Percentiles rank a stretch among this genome's conserved stretches.
These are phyloP conservation scores for Arthroderma sp. DNA, from an alignment of 2,329 filamentous ascomycete species.

Conservation along the genomic window DNA sequence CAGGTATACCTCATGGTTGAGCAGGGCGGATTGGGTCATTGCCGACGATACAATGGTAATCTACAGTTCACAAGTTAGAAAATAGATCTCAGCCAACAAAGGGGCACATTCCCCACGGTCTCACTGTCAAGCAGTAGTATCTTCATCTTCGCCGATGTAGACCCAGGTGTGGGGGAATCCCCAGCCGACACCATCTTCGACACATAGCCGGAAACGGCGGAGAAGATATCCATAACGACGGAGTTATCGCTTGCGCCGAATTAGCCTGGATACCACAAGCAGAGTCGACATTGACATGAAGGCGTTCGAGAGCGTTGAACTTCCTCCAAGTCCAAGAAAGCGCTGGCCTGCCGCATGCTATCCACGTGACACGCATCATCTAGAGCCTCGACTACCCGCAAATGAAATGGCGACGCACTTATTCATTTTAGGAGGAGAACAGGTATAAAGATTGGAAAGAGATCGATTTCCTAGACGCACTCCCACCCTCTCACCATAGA, in stretches of 20 bases:
- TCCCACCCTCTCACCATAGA: too few species aligned
- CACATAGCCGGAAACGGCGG: conserved; percentile 88
- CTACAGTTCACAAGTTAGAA: conserved; percentile 26
- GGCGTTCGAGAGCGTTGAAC: too few species aligned
- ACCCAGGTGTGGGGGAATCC: conserved; percentile 50
- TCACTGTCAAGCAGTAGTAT: conserved; percentile 86
- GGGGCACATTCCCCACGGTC: conserved; percentile 49
- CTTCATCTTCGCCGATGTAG: conserved; percentile 88
- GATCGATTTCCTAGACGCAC: too few species aligned
- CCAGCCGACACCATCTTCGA: conserved; percentile 85
- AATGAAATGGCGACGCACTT: too few species aligned
- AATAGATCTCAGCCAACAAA: conserved; percentile 8
- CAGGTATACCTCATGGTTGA: conserved; percentile 95
- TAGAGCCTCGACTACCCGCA: too few species aligned
- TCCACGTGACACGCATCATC: too few species aligned
- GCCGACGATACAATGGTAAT: conserved; percentile 88
- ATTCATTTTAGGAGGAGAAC: too few species aligned
- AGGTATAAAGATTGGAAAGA: too few species aligned
- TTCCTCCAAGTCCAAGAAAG: too few species aligned
- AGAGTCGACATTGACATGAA: too few species aligned
- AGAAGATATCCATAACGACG: conserved; percentile 74
- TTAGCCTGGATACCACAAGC: too few species aligned
- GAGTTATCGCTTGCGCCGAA: not conserved
- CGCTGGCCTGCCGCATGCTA: too few species aligned
- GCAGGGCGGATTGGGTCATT: conserved; percentile 83